phyloP scores from a whole-genome alignment of 495 filamentous ascomycete species.

The Sordaria brevicollis region DNA sequence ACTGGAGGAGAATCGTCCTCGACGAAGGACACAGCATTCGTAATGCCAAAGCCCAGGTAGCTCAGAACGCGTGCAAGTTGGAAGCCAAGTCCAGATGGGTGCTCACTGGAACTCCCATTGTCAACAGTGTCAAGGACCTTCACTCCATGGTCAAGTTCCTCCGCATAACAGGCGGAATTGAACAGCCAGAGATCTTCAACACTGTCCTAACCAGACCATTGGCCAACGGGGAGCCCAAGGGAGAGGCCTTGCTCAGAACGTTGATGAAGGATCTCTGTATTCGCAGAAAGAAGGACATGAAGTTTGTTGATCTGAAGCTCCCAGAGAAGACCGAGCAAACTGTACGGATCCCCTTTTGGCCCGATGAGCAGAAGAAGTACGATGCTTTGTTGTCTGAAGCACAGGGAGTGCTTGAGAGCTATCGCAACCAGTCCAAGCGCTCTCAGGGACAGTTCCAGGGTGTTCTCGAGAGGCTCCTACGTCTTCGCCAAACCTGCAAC shows the following conservation, averaged over 20 bases:
- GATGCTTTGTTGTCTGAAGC: conserved; percentile 68
- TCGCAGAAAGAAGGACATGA: conserved; percentile 80
- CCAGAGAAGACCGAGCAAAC: conserved; percentile 72
- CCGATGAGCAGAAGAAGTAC: conserved; percentile 73
- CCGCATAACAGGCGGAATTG: conserved; percentile 64
- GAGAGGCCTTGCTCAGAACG: conserved; percentile 57
- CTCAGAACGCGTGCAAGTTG: conserved; percentile 56
- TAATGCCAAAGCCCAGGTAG: conserved; percentile 61
- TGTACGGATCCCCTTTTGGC: conserved; percentile 64
- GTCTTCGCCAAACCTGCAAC: conserved; percentile 75
- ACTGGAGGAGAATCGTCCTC: conserved; percentile 75
- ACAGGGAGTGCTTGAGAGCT: conserved; percentile 55
- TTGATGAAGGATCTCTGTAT: conserved; percentile 79
- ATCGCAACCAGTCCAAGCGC: conserved; percentile 33
- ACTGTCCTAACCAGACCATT: conserved; percentile 63
- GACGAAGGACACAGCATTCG: conserved; percentile 79
- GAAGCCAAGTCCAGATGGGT: conserved; percentile 70
- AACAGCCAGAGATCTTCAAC: conserved; percentile 67
- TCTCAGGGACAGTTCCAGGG: conserved; percentile 39
- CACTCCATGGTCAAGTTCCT: conserved; percentile 76
- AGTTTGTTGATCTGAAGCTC: conserved; percentile 73
- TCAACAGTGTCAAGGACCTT: conserved; percentile 74
- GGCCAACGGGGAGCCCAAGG: conserved; percentile 37
- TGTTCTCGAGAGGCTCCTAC: conserved; percentile 72
- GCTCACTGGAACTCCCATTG: conserved; percentile 70